Conservation (phyloP, 1,284 basidiomycete species). For the Cutaneotrichosporon dermatis region DNA sequence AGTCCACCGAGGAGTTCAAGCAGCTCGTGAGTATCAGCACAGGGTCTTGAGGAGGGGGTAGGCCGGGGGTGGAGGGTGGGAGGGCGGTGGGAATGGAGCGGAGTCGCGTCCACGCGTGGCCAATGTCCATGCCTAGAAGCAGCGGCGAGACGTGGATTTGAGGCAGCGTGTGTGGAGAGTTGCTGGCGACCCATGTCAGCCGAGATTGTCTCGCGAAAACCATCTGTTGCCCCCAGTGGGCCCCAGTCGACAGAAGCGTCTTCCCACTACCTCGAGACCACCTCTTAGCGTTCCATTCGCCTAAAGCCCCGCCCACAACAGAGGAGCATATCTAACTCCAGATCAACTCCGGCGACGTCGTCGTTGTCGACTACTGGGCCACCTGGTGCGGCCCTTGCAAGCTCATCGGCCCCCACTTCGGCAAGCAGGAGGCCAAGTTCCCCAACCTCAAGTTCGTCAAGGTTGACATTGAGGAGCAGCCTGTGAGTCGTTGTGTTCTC, state of each 20-base stretch:
- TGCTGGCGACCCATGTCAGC: too few relatives aligned
- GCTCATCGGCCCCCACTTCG: conserved; percentile 72
- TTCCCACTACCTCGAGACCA: too few relatives aligned
- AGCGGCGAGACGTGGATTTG: too few relatives aligned
- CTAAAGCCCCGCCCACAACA: background rate
- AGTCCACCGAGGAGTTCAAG: conserved; percentile 57
- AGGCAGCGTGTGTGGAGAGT: too few relatives aligned
- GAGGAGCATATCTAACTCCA: conserved; percentile 32
- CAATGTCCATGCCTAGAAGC: too few relatives aligned
- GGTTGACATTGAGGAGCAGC: conserved; percentile 66
- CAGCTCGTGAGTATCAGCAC: conserved; percentile 47
- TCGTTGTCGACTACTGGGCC: conserved; percentile 69
- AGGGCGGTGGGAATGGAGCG: too few relatives aligned
- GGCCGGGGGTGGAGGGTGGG: too few relatives aligned
- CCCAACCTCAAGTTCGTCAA: conserved; percentile 68
- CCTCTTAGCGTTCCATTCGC: too few relatives aligned
- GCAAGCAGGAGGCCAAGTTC: conserved; percentile 57
- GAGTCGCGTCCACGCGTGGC: too few relatives aligned
- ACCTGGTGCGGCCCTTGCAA: conserved; percentile 64
- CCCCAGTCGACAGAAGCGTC: too few relatives aligned
- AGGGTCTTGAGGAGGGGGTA: conserved; percentile 5
- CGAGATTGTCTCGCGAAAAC: too few relatives aligned
- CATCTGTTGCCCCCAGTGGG: too few relatives aligned
- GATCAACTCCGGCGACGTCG: conserved; percentile 59
- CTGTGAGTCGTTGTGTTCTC: conserved; percentile 20